Percentiles rank a stretch among this genome's conserved stretches.
phyloP scores from a whole-genome alignment of 208 protist genomes.

The Vickermania ingenoplastis region DNA sequence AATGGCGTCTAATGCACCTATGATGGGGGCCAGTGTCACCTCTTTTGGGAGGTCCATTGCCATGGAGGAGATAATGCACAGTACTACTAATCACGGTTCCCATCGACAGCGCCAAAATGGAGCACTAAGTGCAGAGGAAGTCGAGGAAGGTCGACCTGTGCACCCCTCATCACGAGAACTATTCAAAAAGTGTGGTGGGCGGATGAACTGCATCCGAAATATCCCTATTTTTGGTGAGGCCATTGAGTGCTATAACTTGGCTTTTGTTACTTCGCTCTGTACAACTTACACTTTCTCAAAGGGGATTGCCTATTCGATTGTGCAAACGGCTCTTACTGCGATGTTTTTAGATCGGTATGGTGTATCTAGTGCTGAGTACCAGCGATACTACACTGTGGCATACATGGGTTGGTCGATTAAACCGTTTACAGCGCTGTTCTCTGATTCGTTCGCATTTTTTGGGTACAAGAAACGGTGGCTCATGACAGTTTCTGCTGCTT shows the following conservation, averaged over 20 bases:
- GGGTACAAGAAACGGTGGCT: constrained; percentile 28
- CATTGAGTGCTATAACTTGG: constrained; percentile 19
- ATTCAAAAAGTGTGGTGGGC: constrained; percentile 5
- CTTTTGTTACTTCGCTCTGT: constrained; percentile 11
- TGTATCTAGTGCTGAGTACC: constrained; percentile 7
- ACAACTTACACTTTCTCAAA: constrained; percentile 16
- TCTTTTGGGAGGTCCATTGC: no score
- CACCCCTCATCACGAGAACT: not conserved
- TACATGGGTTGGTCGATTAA: constrained; percentile 22
- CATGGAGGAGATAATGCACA: no score
- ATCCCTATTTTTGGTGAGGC: constrained; percentile 16
- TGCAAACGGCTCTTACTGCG: constrained; percentile 11
- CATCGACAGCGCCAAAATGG: no score
- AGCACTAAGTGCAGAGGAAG: not conserved
- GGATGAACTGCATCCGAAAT: constrained; percentile 6
- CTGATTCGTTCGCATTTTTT: constrained; percentile 17
- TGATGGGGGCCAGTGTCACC: no score
- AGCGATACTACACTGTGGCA: constrained; percentile 14
- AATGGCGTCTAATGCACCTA: no score
- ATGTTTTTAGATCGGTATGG: constrained; percentile 20
- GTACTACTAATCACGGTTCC: no score
- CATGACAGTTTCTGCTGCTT: constrained; percentile 9
- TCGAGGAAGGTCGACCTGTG: not conserved
- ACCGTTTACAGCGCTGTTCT: constrained; percentile 19
- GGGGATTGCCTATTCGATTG: constrained; percentile 16